Evolutionary conservation across 75 land plant species (phyloP).

Genomic region (Ceratopteris richardii): DNA sequence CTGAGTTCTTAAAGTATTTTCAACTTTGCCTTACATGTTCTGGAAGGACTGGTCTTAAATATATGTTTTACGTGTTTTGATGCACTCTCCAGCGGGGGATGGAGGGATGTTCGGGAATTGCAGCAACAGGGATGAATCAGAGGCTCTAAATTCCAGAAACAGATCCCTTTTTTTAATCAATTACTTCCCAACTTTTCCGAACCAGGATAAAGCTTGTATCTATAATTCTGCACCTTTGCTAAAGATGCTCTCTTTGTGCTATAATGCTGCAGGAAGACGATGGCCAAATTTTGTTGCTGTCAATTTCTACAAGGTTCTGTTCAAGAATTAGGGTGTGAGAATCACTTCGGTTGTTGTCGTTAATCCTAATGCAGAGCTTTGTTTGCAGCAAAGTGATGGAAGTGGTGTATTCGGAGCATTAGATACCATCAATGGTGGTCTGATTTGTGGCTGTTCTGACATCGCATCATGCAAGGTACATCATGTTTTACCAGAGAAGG

Average conservation of each 20-base stretch:
- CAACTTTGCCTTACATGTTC: too few species aligned
- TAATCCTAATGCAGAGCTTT: not conserved
- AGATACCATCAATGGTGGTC: slow-evolving; percentile 73
- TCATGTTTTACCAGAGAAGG: too few species aligned
- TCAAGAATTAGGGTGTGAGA: not conserved
- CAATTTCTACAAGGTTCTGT: slow-evolving; percentile 75
- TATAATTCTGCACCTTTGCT: slow-evolving; percentile 49
- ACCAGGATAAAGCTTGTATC: slow-evolving; percentile 49
- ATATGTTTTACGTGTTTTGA: too few species aligned
- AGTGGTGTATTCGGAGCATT: slow-evolving; percentile 76
- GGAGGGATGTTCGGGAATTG: slow-evolving; percentile 56
- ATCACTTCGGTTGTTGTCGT: not conserved
- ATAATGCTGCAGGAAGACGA: slow-evolving; percentile 54
- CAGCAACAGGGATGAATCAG: slow-evolving; percentile 34
- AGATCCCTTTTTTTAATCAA: slow-evolving; percentile 58
- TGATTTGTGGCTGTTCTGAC: slow-evolving; percentile 64
- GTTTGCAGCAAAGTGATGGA: slow-evolving; percentile 80
- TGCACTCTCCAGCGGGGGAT: slow-evolving; percentile 41
- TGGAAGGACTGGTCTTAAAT: too few species aligned
- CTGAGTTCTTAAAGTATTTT: too few species aligned
- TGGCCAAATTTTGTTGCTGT: slow-evolving; percentile 79
- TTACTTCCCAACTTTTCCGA: slow-evolving; percentile 63
- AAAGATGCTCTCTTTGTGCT: slow-evolving; percentile 53
- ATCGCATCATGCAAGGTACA: slow-evolving; percentile 62
- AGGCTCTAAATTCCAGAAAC: slow-evolving; percentile 29